phyloP scores from a whole-genome alignment of 2,329 filamentous ascomycete species.

The Cadophora sp. region DNA sequence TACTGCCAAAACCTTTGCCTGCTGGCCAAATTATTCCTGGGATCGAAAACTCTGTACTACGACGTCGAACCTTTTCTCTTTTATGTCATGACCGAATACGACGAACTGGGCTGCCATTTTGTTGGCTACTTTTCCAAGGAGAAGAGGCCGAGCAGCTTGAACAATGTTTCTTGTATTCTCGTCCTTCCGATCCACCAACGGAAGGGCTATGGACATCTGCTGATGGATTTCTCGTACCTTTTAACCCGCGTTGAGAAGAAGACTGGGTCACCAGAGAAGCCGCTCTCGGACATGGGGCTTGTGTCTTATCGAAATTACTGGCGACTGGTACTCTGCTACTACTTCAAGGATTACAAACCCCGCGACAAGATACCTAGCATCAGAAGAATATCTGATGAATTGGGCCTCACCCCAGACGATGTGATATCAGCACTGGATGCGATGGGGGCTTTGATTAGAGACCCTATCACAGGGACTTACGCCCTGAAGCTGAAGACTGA shows the following conservation, averaged over 20 bases:
- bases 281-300: slow-evolving; percentile 95
- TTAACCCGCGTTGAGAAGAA: slow-evolving; percentile 92
- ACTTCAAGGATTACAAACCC: slow-evolving; percentile 70
- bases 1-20: slow-evolving; percentile 98
- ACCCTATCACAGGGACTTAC: slow-evolving; percentile 87
- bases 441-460: slow-evolving; percentile 84
- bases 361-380: slow-evolving; percentile 62
- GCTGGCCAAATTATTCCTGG: slow-evolving; percentile 95
- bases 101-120: slow-evolving; percentile 91
- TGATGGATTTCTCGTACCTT: slow-evolving; percentile 98
- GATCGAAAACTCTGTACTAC: slow-evolving; percentile 97
- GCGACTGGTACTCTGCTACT: slow-evolving; percentile 86
- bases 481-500: slow-evolving; percentile 85
- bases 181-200: slow-evolving; percentile 96
- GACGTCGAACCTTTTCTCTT: slow-evolving; percentile 97
- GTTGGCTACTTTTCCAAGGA: slow-evolving; percentile 99
- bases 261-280: slow-evolving; percentile 95
- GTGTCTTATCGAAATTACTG: slow-evolving; percentile 98
- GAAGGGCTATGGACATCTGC: slow-evolving; percentile 93
- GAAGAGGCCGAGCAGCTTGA: slow-evolving; percentile 90
- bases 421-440: slow-evolving; percentile 94
- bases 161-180: slow-evolving; percentile 97
- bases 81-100: slow-evolving; percentile 95
- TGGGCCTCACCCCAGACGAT: slow-evolving; percentile 95
- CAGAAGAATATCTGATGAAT: slow-evolving; percentile 80